These are phyloP conservation scores for Pleurotus pulmonarius DNA, from an alignment of 768 basidiomycete species.

Conservation along the genomic window DNA sequence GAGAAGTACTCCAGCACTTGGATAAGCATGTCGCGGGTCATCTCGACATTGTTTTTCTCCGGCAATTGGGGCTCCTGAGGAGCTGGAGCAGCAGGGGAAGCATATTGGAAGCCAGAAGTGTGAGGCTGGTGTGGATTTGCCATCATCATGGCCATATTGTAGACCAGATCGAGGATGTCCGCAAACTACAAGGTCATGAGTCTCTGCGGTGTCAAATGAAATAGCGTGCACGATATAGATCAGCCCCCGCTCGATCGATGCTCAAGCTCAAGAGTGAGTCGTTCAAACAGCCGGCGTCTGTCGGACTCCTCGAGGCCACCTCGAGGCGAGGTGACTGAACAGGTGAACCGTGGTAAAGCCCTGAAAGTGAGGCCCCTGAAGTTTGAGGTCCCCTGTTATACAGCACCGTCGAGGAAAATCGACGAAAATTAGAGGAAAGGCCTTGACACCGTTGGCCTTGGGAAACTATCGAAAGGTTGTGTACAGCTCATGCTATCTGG, in stretches of 20 bases:
- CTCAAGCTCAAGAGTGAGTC: not conserved
- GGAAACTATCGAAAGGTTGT: too few species aligned
- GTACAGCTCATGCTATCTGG: too few species aligned
- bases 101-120: not conserved
- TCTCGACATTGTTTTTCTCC: conserved; percentile 32
- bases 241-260: not conserved
- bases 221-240: not conserved
- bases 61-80: not conserved
- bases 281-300: not conserved
- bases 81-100: not conserved
- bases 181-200: not conserved
- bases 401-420: too few species aligned
- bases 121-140: not conserved
- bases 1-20: conserved; percentile 50
- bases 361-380: not conserved
- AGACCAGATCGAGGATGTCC: not conserved
- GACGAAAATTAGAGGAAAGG: too few species aligned
- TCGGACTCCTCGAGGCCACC: conserved; percentile 1
- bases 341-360: not conserved
- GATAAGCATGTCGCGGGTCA: conserved; percentile 39
- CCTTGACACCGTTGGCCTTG: too few species aligned
- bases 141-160: conserved; percentile 1
- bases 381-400: not conserved
- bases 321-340: not conserved
- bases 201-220: not conserved